These are phyloP conservation scores for Anastatica hierochuntica DNA, from an alignment of 345 rosid species.

Conservation along the genomic window DNA sequence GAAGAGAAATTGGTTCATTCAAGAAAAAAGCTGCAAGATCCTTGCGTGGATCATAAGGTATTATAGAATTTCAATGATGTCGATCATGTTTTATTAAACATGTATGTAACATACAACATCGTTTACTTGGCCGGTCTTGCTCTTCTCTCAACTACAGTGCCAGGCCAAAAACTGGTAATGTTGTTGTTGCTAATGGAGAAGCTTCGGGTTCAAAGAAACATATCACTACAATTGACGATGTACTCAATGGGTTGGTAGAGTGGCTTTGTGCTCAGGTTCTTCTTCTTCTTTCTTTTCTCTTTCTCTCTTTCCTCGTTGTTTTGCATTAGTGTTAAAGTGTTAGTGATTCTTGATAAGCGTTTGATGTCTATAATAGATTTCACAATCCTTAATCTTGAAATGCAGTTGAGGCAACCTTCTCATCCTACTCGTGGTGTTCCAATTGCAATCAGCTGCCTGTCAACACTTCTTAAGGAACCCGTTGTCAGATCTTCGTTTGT, in stretches of 20 bases:
- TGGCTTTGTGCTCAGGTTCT: slow-evolving; percentile 96
- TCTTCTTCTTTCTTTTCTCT: neutral
- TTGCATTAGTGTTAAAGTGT: slow-evolving; percentile 4
- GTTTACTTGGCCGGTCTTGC: slow-evolving; percentile 2
- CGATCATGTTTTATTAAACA: neutral
- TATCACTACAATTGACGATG: slow-evolving; percentile 60
- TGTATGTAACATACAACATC: neutral
- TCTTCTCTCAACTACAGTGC: slow-evolving; percentile 36
- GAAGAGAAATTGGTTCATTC: slow-evolving; percentile 93
- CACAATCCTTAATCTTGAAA: slow-evolving; percentile 15
- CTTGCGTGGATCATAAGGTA: slow-evolving; percentile 83
- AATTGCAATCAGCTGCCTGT: slow-evolving; percentile 63
- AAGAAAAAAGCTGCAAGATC: slow-evolving; percentile 96
- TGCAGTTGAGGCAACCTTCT: slow-evolving; percentile 84
- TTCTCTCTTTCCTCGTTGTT: neutral
- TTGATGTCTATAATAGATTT: slow-evolving; percentile 1
- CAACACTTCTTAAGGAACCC: slow-evolving; percentile 77
- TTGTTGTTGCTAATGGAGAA: slow-evolving; percentile 41
- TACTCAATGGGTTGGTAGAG: slow-evolving; percentile 79
- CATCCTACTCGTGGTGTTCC: slow-evolving; percentile 77
- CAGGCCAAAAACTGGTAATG: slow-evolving; percentile 53
- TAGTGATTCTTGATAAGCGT: neutral
- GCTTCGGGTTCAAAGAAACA: slow-evolving; percentile 64
- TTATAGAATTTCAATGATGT: neutral
- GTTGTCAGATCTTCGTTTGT: slow-evolving; percentile 86